Conservation (phyloP, 2,329 filamentous ascomycete genomes). For the Tolypocladium tundrense region DNA sequence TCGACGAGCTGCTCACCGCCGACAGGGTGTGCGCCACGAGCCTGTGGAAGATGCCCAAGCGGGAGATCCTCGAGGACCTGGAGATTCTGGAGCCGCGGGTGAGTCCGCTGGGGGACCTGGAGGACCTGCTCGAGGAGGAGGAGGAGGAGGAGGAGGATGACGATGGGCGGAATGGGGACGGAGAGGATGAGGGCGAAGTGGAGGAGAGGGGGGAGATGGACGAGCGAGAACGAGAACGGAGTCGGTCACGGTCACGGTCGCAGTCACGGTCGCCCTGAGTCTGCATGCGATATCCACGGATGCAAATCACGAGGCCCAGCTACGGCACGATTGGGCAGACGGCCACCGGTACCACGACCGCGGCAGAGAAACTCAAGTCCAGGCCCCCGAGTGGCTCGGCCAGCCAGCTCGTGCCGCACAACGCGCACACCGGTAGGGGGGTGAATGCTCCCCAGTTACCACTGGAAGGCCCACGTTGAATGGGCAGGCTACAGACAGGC, state of each 20-base stretch:
- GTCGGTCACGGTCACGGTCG: slow-evolving; percentile 9
- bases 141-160: slow-evolving; percentile 42
- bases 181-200: slow-evolving; percentile 11
- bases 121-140: slow-evolving; percentile 56
- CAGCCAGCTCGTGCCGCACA: background rate
- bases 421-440: background rate
- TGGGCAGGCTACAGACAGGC: too few relatives aligned
- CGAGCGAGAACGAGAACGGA: slow-evolving; percentile 11
- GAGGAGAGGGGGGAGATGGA: slow-evolving; percentile 28
- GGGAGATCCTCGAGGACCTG: slow-evolving; percentile 77
- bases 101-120: slow-evolving; percentile 72
- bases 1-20: slow-evolving; percentile 83
- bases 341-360: background rate
- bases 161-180: slow-evolving; percentile 9
- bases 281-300: background rate
- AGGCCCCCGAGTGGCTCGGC: too few relatives aligned
- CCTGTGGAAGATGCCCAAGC: slow-evolving; percentile 79
- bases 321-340: background rate
- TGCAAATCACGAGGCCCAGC: background rate
- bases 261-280: slow-evolving; percentile 9
- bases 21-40: slow-evolving; percentile 86
- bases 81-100: slow-evolving; percentile 77
- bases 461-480: background rate
- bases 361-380: background rate
- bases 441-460: too few relatives aligned